Base-by-base conservation (phyloP, 208 protist genomes). In the Lotmaria passim region DNA sequence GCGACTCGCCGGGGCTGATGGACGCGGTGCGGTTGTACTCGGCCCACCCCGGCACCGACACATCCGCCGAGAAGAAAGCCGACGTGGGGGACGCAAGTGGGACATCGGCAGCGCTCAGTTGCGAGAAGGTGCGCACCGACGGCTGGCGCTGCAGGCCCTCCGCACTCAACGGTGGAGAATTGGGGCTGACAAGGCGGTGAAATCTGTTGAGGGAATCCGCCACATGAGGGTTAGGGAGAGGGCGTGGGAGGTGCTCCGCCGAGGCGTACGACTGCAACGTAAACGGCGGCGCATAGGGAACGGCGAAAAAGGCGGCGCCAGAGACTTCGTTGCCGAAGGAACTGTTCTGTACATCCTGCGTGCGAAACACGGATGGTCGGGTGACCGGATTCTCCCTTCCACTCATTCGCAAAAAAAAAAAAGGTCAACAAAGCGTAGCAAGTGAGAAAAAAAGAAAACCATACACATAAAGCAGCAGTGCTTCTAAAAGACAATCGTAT, bases 61-160 rank as follows among this genome's bases (percentile, higher is more conserved):
- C 41, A 10, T 67, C 59, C 1, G 31, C 44, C 1, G 41, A 48
- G 33, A 31, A 65, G 31, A 55, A 65, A 0, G 44, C 46, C 3
- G 59, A 41, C 11, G 59, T 53, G 2, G 59, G 46, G 2, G 59
- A 55, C 3, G 56, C 26, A 39, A 48, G 46, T 2, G 43, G 41
- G 44, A 65, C 12, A 3, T 23, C 7, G 8, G 33, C 58, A n/a
- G 53, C 46, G 24, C 46, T 61, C 21, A 71, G 33, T 43, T 71
- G 65, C 39, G 65, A 63, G 43, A 71, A 71, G 30, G 65, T 71
- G 41, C 65, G 65, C 26, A 71, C 65, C 0, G 65, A 58, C 11
- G 62, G 21, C 34, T 39, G 24, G 15, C 36, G 62, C 5, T 38
- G 62, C 33, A 58, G 47, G 5, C 43, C 33, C 31, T n/a, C 52